phyloP scores from a whole-genome alignment of 805 yeast genomes.

The Pichia nanzhaoensis region DNA sequence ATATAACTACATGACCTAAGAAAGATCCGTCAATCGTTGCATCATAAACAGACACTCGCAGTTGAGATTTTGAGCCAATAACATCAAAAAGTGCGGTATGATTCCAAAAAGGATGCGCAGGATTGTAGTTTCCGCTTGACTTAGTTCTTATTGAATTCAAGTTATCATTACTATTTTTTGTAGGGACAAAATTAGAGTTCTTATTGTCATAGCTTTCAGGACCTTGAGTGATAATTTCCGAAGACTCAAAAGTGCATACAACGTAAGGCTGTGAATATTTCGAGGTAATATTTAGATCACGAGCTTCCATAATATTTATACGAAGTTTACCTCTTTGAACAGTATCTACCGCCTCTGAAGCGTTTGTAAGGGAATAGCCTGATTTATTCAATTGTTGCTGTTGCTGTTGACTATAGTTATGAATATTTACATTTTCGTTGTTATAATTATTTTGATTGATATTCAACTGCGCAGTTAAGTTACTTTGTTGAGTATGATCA shows the following conservation, averaged over 20 bases:
- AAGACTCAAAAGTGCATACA: constrained; percentile 85
- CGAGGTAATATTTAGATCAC: constrained; percentile 51
- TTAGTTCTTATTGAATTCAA: constrained; percentile 1
- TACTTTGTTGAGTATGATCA: constrained; percentile 21
- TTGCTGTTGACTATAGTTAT: constrained; percentile 6
- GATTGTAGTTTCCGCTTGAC: constrained; percentile 21
- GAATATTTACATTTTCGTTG: not conserved
- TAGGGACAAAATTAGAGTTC: constrained; percentile 19
- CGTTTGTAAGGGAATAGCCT: constrained; percentile 12
- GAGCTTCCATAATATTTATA: constrained; percentile 77
- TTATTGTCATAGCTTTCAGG: constrained; percentile 44
- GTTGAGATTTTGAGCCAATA: constrained; percentile 71
- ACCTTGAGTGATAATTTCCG: constrained; percentile 82
- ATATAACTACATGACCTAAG: constrained; percentile 74
- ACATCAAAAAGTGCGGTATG: constrained; percentile 93
- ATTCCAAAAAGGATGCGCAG: constrained; percentile 76
- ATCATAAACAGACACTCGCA: constrained; percentile 90
- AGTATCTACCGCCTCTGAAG: constrained; percentile 21
- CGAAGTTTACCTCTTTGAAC: constrained; percentile 76
- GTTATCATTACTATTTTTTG: constrained; percentile 1
- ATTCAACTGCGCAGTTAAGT: constrained; percentile 17
- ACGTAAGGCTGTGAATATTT: constrained; percentile 70
- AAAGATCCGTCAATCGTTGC: constrained; percentile 74
- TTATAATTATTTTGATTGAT: not conserved
- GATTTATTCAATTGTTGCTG: constrained; percentile 24